phyloP scores from a whole-genome alignment of 2,329 filamentous ascomycete species.

The Alternaria longipes region DNA sequence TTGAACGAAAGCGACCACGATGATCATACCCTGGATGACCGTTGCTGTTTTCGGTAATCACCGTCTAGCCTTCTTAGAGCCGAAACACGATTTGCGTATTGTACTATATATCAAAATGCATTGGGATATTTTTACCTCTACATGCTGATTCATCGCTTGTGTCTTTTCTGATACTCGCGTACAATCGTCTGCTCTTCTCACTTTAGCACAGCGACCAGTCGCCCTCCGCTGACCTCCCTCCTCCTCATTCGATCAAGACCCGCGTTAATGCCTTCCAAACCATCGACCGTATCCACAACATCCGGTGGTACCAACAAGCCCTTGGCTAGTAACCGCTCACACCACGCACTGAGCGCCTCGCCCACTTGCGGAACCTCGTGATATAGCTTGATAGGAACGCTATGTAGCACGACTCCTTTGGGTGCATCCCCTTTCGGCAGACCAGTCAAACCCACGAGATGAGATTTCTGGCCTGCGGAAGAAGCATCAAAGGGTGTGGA shows the following conservation, averaged over 20 bases:
- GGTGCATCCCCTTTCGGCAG: slow-evolving; percentile 65
- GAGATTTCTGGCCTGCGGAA: slow-evolving; percentile 32
- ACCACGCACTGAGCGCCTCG: slow-evolving; percentile 65
- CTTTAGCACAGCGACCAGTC: slow-evolving; percentile 62
- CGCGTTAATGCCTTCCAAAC: slow-evolving; percentile 72
- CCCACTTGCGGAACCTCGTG: slow-evolving; percentile 66
- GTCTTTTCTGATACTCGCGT: background rate
- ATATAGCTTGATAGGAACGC: slow-evolving; percentile 78
- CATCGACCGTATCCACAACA: slow-evolving; percentile 70
- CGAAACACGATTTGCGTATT: background rate
- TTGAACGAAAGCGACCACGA: slow-evolving; percentile 2
- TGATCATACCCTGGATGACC: background rate
- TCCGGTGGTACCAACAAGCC: slow-evolving; percentile 67
- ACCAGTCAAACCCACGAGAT: slow-evolving; percentile 65
- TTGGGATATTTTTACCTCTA: slow-evolving; percentile 3
- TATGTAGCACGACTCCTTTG: slow-evolving; percentile 65
- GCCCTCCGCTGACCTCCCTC: slow-evolving; percentile 73
- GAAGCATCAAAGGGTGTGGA: slow-evolving; percentile 32
- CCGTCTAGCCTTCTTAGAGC: background rate
- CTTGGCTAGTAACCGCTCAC: slow-evolving; percentile 69
- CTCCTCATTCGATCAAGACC: slow-evolving; percentile 72
- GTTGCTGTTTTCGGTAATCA: background rate
- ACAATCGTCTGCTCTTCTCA: background rate
- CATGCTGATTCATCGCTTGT: background rate
- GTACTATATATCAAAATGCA: slow-evolving; percentile 6